These are phyloP conservation scores for Dicorynia guianensis DNA, from an alignment of 306 rosid species.

Conservation along the genomic window DNA sequence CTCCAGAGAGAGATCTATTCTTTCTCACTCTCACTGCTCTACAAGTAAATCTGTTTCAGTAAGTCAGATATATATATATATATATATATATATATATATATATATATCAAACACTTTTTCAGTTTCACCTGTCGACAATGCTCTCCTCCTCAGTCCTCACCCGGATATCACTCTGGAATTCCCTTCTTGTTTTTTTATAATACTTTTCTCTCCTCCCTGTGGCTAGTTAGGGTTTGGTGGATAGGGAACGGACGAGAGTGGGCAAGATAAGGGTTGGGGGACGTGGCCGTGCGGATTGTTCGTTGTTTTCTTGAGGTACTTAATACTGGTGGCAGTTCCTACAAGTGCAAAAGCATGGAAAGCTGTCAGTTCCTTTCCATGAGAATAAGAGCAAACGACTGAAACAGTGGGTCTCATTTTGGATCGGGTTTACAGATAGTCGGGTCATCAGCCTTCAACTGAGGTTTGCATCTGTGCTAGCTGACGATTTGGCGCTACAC, in stretches of 20 bases:
- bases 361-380: slow-evolving; percentile 26
- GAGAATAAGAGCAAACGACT: not conserved
- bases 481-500: slow-evolving; percentile 16
- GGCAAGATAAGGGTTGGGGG: not conserved
- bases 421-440: not conserved
- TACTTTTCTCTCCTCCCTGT: not conserved
- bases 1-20: not conserved
- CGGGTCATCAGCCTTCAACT: not conserved
- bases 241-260: slow-evolving; percentile 4
- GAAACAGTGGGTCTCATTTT: not conserved
- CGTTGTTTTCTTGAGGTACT: slow-evolving; percentile 27
- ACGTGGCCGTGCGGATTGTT: slow-evolving; percentile 15
- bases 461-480: slow-evolving; percentile 26
- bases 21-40: not conserved
- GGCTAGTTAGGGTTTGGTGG: slow-evolving; percentile 35
- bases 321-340: slow-evolving; percentile 17
- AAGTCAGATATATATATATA: no score
- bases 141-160: not conserved
- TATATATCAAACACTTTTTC: no score
- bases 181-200: not conserved
- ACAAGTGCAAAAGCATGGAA: slow-evolving; percentile 40
- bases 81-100: no score
- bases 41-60: no score
- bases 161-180: not conserved
- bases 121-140: not conserved